Conservation (phyloP, 192 early-diverging fungal genomes). For the Glomus cerebriforme region DNA sequence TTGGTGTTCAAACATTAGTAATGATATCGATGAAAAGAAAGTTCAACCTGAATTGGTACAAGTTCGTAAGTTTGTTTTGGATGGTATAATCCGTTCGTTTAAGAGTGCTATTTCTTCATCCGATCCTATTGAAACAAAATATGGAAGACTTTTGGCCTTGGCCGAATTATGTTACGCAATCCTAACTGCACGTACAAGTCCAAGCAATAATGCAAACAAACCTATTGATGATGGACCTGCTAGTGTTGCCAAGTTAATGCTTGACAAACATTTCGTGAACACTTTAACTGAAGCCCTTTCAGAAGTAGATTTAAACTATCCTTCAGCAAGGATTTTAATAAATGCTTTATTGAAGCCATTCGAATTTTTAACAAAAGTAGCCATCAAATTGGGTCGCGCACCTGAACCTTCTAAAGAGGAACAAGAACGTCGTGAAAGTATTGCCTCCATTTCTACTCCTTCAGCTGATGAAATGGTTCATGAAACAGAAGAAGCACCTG, state of each 20-base stretch:
- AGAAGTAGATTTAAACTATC: slow-evolving; percentile 91
- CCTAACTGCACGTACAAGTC: slow-evolving; percentile 53
- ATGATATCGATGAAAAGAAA: slow-evolving; percentile 52
- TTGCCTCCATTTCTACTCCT: slow-evolving; percentile 50
- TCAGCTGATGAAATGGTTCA: slow-evolving; percentile 36
- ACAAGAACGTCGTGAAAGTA: slow-evolving; percentile 42
- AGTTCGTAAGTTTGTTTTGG: slow-evolving; percentile 68
- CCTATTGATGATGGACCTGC: slow-evolving; percentile 59
- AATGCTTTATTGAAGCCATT: slow-evolving; percentile 82
- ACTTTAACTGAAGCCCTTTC: slow-evolving; percentile 77
- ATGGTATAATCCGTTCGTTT: slow-evolving; percentile 61
- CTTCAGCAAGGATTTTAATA: slow-evolving; percentile 73
- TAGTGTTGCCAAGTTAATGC: slow-evolving; percentile 74
- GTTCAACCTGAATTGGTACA: slow-evolving; percentile 58
- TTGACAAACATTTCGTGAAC: slow-evolving; percentile 86
- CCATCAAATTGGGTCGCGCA: slow-evolving; percentile 81
- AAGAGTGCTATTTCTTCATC: slow-evolving; percentile 60
- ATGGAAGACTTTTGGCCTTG: slow-evolving; percentile 67
- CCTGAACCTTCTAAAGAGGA: slow-evolving; percentile 54
- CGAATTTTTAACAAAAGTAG: slow-evolving; percentile 85
- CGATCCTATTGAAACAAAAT: slow-evolving; percentile 57
- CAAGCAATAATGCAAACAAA: slow-evolving; percentile 29
- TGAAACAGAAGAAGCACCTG: slow-evolving; percentile 73
- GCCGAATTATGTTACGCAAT: slow-evolving; percentile 70
- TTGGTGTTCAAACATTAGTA: slow-evolving; percentile 50